These are phyloP conservation scores for Marasmius sp. DNA, from an alignment of 1,284 basidiomycete species.

Conservation along the genomic window DNA sequence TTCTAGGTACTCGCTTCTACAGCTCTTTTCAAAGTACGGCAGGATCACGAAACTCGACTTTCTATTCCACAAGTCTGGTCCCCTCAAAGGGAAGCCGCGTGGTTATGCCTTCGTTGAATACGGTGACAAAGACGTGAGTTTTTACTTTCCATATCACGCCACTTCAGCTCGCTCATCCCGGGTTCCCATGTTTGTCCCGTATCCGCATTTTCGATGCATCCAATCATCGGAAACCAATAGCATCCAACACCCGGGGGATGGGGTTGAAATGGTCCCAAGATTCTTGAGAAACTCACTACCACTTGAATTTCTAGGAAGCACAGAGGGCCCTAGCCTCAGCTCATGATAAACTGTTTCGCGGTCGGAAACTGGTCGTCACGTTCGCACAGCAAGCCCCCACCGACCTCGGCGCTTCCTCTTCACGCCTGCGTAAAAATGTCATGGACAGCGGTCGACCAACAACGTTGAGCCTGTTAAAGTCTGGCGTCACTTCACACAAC, in stretches of 20 bases:
- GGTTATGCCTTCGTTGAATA: constrained; percentile 97
- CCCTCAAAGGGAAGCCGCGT: constrained; percentile 86
- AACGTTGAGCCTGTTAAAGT: constrained; percentile 85
- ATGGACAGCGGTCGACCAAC: constrained; percentile 75
- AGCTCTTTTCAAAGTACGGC: constrained; percentile 89
- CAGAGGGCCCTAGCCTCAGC: constrained; percentile 73
- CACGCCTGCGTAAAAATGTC: constrained; percentile 43
- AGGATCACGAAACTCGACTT: constrained; percentile 92
- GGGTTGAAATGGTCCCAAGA: neutral
- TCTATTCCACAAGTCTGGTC: constrained; percentile 91
- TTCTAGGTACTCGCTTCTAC: constrained; percentile 79
- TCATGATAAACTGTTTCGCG: constrained; percentile 82
- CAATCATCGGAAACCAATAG: constrained; percentile 12
- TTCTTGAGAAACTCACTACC: neutral
- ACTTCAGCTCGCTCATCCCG: constrained; percentile 47
- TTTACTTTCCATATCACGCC: constrained; percentile 11
- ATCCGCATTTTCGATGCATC: neutral
- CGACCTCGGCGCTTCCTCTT: constrained; percentile 35
- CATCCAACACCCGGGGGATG: constrained; percentile 22
- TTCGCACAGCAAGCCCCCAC: constrained; percentile 81
- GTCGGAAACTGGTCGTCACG: constrained; percentile 86
- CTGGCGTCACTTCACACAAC: constrained; percentile 48
- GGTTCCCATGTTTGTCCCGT: constrained; percentile 32
- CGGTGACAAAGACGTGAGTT: constrained; percentile 74
- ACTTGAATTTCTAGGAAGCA: constrained; percentile 69